Conservation (phyloP, 1,284 basidiomycete genomes). For the Rhodotorula sp. region DNA sequence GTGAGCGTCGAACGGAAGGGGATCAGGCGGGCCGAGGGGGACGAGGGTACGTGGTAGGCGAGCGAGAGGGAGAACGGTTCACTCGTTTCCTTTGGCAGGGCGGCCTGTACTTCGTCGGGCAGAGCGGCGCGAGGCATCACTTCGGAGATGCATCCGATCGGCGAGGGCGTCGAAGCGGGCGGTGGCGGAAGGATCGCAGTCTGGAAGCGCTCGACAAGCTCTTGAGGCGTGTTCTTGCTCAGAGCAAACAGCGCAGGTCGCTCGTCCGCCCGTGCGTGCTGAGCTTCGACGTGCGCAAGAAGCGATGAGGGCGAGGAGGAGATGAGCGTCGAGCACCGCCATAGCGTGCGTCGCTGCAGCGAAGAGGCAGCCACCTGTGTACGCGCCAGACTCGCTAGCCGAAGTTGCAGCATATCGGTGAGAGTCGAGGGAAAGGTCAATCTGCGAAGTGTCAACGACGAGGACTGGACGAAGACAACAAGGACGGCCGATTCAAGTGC, state of each 20-base stretch:
- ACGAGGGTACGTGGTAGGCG: constrained; percentile 7
- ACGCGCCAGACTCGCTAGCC: not conserved
- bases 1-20: constrained; percentile 22
- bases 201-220: constrained; percentile 11
- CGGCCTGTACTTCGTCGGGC: not conserved
- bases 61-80: constrained; percentile 23
- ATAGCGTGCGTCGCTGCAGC: constrained; percentile 2
- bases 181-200: not conserved
- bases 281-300: constrained; percentile 8
- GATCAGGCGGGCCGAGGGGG: not conserved
- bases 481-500: no score
- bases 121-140: not conserved
- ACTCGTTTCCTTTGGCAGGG: no score
- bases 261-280: not conserved
- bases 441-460: no score
- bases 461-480: no score
- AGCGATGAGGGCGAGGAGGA: constrained; percentile 10
- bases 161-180: not conserved
- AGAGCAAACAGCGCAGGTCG: constrained; percentile 13
- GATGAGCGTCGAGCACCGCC: constrained; percentile 23
- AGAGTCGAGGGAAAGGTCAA: no score
- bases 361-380: no score
- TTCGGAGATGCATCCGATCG: constrained; percentile 31
- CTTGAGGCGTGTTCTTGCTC: constrained; percentile 35
- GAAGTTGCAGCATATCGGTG: not conserved